phyloP scores from a whole-genome alignment of 148 eudicot genomes.

The Pharnaceum exiguum region DNA sequence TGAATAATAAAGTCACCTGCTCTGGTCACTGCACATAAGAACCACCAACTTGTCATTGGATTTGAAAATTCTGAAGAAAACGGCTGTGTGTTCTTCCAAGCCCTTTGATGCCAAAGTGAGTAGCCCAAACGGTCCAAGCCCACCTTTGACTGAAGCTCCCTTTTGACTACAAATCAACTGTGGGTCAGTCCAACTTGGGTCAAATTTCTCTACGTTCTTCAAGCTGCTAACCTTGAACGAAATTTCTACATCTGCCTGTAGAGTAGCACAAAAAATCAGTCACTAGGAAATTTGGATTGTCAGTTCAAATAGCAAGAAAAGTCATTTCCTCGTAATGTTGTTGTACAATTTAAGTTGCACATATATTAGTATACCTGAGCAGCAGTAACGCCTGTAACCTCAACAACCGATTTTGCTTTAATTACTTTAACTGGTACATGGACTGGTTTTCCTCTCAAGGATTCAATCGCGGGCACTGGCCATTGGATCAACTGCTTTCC shows the following conservation, averaged over 20 bases:
- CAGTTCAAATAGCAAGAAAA: background rate
- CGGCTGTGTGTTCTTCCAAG: slow-evolving; percentile 56
- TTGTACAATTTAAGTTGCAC: background rate
- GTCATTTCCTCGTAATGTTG: background rate
- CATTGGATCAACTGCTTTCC: slow-evolving; percentile 68
- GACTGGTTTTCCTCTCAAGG: slow-evolving; percentile 27
- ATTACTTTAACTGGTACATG: slow-evolving; percentile 6
- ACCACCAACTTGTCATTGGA: slow-evolving; percentile 24
- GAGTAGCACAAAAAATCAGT: background rate
- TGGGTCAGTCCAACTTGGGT: slow-evolving; percentile 44
- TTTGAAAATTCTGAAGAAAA: slow-evolving; percentile 62
- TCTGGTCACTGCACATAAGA: slow-evolving; percentile 77
- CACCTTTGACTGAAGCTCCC: slow-evolving; percentile 37
- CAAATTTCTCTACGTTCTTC: slow-evolving; percentile 36
- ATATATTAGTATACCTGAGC: no score
- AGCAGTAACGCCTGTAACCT: slow-evolving; percentile 44
- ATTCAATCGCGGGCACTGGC: slow-evolving; percentile 59
- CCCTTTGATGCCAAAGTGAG: slow-evolving; percentile 50
- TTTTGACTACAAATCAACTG: slow-evolving; percentile 43
- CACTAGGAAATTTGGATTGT: background rate
- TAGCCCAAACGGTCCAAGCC: slow-evolving; percentile 64
- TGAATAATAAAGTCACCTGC: slow-evolving; percentile 25
- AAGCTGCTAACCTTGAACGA: slow-evolving; percentile 39
- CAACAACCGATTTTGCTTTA: slow-evolving; percentile 35
- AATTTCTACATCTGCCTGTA: slow-evolving; percentile 60